Percentiles rank a stretch among this genome's conserved stretches.
Conservation (phyloP, 768 basidiomycete genomes). For the Lyophyllum shimeji region DNA sequence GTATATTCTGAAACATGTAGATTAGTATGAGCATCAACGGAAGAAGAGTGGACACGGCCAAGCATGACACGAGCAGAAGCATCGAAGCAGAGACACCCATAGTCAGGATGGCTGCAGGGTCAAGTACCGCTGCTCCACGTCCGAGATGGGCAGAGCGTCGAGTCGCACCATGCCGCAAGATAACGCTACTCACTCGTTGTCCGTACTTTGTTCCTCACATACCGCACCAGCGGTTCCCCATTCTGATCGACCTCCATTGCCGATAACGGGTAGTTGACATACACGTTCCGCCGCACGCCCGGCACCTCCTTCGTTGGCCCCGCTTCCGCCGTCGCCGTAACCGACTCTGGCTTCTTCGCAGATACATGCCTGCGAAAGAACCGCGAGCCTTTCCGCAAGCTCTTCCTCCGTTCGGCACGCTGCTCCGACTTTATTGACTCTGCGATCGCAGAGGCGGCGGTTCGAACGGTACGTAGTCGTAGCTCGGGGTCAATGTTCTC, state of each 20-base stretch:
- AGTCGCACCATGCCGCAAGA: no score
- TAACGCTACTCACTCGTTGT: slow-evolving; percentile 73
- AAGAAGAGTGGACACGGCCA: no score
- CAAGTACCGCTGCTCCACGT: no score
- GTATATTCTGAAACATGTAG: slow-evolving; percentile 89
- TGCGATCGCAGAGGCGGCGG: slow-evolving; percentile 87
- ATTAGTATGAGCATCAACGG: no score
- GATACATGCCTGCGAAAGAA: slow-evolving; percentile 54
- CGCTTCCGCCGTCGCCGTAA: slow-evolving; percentile 16
- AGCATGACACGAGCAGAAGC: no score
- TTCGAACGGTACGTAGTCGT: slow-evolving; percentile 87
- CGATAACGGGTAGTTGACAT: slow-evolving; percentile 73
- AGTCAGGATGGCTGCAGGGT: no score
- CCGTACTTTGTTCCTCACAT: slow-evolving; percentile 89
- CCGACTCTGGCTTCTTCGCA: slow-evolving; percentile 46
- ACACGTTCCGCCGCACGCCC: slow-evolving; percentile 70
- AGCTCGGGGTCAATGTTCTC: slow-evolving; percentile 79
- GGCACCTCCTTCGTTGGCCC: slow-evolving; percentile 38
- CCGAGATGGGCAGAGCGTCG: no score
- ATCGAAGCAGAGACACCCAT: no score
- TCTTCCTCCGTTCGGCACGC: slow-evolving; percentile 59
- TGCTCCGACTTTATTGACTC: slow-evolving; percentile 83
- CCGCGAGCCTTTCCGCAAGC: slow-evolving; percentile 46
- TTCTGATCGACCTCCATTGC: slow-evolving; percentile 61
- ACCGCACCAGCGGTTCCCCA: slow-evolving; percentile 80